Evolutionary conservation across 768 basidiomycete species (phyloP).

Genomic region (Kwoniella heveanensis): DNA sequence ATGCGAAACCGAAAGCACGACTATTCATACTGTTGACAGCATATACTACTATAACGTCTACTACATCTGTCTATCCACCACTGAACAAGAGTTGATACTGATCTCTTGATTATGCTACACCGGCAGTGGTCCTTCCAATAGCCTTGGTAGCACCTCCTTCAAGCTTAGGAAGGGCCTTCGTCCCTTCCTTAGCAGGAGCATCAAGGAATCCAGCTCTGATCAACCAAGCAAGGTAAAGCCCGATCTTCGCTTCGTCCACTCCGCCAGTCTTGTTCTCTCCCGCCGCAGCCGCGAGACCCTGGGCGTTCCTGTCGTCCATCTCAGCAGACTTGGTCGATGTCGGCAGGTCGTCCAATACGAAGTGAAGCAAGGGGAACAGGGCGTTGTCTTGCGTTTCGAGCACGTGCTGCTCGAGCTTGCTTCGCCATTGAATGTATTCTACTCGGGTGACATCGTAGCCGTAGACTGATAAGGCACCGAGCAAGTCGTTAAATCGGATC

Average conservation of each 20-base stretch:
- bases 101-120: conserved; percentile 10
- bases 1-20: too few species aligned
- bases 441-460: conserved; percentile 77
- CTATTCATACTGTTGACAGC: too few species aligned
- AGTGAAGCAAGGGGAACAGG: conserved; percentile 93
- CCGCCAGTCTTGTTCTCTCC: conserved; percentile 60
- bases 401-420: conserved; percentile 89
- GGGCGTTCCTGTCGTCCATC: conserved; percentile 82
- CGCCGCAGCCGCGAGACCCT: conserved; percentile 62
- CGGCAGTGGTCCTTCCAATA: conserved; percentile 54
- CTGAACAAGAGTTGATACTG: too few species aligned
- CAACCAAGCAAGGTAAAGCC: conserved; percentile 89
- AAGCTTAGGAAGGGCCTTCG: conserved; percentile 49
- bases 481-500: conserved; percentile 84
- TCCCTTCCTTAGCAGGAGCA: conserved; percentile 59
- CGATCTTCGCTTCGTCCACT: conserved; percentile 76
- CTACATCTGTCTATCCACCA: too few species aligned
- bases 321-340: conserved; percentile 93
- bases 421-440: conserved; percentile 90
- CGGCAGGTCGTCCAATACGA: conserved; percentile 94
- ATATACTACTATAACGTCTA: too few species aligned
- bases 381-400: conserved; percentile 95
- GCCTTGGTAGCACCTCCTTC: conserved; percentile 49
- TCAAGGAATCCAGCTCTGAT: conserved; percentile 77
- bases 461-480: conserved; percentile 71